Evolutionary conservation across 208 protist genomes (phyloP), one percentile per base, ranked within the genome.

Genomic region (Herpetomonas tarakana): DNA sequence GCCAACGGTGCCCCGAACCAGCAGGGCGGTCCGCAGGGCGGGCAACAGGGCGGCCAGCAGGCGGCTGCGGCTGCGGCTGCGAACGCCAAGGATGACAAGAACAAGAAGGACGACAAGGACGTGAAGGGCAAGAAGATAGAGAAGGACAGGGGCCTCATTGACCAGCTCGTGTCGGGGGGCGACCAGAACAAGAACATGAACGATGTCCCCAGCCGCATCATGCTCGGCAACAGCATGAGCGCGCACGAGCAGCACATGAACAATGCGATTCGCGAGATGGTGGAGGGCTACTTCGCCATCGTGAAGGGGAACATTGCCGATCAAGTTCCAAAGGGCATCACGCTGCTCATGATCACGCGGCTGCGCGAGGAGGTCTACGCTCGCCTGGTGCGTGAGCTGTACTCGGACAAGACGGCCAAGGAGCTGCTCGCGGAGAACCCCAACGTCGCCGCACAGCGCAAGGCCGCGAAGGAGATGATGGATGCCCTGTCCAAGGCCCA

Each of bases 321-420:
- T 65, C 83, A 92, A 60, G 94, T 99, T 7, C 98, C 98, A 39
- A 99, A 99, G 81, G 88, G 94, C 22, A 98, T 99, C 53, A 99
- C 98, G 57, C 86, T 98, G 58, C 98, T 99, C 52, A 90, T 99
- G 63, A 98, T 99, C 50, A 94, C 98, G 12, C 81, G 88, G 1
- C 64, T 94, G 59, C 86, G 90, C 2, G 78, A 88, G 55, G 81
- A 94, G 57, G 80, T 99, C 19, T 97, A 99, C 67, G 94, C 86
- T n/a, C 83, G 91, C 24, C 70, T 99, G 3, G 96, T 99, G 56
- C 60, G 74, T 12, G 80, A 91, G 31, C 77, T 99, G 18, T 99
- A 99, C 78, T 87, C 86, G 21, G 92, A 97, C 16, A 91, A 98
- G 44, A 70, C 74, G 1, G 96, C 98, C 52, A 79, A 91, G 18